Evolutionary conservation across 139 green algal genomes (phyloP), one percentile per base, ranked within the genome.

Genomic region (Nannochloris sp.): DNA sequence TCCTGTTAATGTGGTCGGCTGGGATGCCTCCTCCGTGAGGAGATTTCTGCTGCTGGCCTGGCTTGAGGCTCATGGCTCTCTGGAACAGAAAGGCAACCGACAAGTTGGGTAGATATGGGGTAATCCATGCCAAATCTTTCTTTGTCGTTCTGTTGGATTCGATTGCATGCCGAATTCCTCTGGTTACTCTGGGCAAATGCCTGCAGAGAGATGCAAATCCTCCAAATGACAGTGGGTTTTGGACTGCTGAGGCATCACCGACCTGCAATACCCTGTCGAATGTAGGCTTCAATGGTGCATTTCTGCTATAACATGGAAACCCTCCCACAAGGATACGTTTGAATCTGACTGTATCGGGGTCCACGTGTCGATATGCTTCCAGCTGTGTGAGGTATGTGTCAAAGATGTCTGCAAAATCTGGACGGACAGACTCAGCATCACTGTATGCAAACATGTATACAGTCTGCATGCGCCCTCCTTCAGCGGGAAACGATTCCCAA

Each of bases 361-460:
- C 28, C 11, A 87, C 51, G 49, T 60, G 64, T 31, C 88, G 82
- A 70, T 95, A 95, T 13, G 63, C 14, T 2, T 82, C 82, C 73
- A 96, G 73, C 20, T 80, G 67, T 17, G 74, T 50, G 69, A 90
- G 91, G 78, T 91, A 96, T 14, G 66, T 76, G 43, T 94, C 86
- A 14, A 96, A 74, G 37, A 94, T 64, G 8, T 61, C n/a, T 53
- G 78, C 69, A 46, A 90, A 82, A 45, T 48, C 74, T 5, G 84
- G 87, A 12, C 89, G 75, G 14, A 57, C 26, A 3, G 78, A 68
- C 49, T 89, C 40, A 1, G 85, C 73, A 64, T 94, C 87, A 17
- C 74, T 62, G 77, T 97, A 97, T 0, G 82, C 77, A 80, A 98
- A 97, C 80, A 97, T 89, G 80, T 98, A 98, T 29, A 88, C 93